Base-by-base conservation (phyloP, 768 basidiomycete genomes). In the Royoungia palumana region DNA sequence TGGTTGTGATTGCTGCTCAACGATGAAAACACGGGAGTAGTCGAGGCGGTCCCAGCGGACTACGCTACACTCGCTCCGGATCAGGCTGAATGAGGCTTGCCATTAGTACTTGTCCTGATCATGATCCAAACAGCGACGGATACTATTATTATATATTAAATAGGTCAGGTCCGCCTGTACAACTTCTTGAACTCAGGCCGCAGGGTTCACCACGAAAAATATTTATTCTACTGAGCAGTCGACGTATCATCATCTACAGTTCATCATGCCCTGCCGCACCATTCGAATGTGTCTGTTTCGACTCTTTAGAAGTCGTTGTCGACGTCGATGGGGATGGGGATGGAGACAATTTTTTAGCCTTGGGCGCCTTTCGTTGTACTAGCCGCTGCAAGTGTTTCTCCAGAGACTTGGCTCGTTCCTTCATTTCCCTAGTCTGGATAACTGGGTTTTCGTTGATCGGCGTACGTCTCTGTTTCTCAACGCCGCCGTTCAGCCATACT, bases 361-460 rank as follows among this genome's bases (percentile, higher is more conserved):
- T 87, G 3, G 87, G 83, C 37, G 75, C 71, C 71, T 81, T 89
- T 66, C 85, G 75, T 73, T 74, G 86, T 57, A 76, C 77, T 50
- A 91, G 59, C 63, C 75, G 82, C 65, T 82, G 80, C 67, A 90
- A 61, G 41, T 84, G 84, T 43, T 72, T 79, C 75, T 95, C 92
- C 30, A 96, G 71, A 37, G 77, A 77, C 76, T 86, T 88, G 22
- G 88, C 87, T 47, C 87, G 76, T 47, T 83, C 82, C 70, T 85
- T 86, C 81, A 98, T 84, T 70, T 97, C 94, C 57, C 72, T 79
- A 42, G 86, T 87, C 69, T 83, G 78, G 27, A 97, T 80, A n/a
- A 87, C 87, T 3, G 94, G 92, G 62, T 96, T 83, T 62, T 91
- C 82, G 58, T 88, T 80, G 63, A 75, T 69, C 67, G 84, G 78